Base-by-base conservation (phyloP, 2,329 filamentous ascomycete species). In the Stachybotrys chartarum region DNA sequence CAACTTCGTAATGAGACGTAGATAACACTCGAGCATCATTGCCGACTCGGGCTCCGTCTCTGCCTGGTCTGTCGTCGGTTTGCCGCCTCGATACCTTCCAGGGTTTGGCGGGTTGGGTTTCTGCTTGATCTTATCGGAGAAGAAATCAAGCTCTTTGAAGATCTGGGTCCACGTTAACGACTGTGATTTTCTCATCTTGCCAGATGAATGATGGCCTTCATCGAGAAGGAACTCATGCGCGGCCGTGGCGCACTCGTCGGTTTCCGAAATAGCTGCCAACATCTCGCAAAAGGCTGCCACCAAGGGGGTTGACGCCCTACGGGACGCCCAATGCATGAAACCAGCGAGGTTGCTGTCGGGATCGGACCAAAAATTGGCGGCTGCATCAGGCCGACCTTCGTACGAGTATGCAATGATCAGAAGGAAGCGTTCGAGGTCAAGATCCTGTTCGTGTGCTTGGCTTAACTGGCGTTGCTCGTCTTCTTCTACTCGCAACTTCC, bases 261-360 rank as follows among this genome's bases (percentile, higher is more conserved):
- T 91, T 53, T 87, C 85, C 0, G 94, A 90, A 51, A 99, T 86
- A 1, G 92, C 88, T 65, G 91, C 89, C 16, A 99, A 78, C 85
- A 99, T 93, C 68, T 97, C 93, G 70, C 94, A 99, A 64, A 97
- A 99, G 12, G 93, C 92, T 58, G 91, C 94, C 57, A 96, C 92
- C 30, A 96, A 81, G n/a, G 94, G 94, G 0, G 95, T 97, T 0
- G 95, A 96, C 58, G 96, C 91, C 63, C 94, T 82, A 62, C 91
- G 87, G 4, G 94, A 96, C n/a, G 92, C 90, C 94, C 94, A 99
- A 60, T 96, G 90, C 68, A 99, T 80, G 68, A 99, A 99, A 0
- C 94, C 94, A 59, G 92, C 90, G 35, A 99, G 77, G 62, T 97
- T 96, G 66, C 91, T 91, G 64, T 99, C 94, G 2, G 88, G 85